Conservation (phyloP, 2,329 filamentous ascomycete species). For the Dendrostoma leiphaemia region DNA sequence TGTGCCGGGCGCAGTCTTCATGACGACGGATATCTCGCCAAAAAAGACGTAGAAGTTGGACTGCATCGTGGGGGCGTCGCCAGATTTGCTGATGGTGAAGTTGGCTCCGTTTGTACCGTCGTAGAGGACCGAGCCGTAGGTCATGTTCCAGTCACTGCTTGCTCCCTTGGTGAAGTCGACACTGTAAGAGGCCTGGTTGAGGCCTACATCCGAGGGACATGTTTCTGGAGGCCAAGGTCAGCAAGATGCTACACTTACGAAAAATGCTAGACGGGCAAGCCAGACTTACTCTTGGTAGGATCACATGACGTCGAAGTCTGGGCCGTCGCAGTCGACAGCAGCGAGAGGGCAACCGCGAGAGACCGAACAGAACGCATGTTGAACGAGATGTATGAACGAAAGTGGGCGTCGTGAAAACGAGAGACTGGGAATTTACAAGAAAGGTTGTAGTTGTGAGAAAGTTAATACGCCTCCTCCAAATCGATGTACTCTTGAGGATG, state of each 20-base stretch:
- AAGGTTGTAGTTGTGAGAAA: too few relatives aligned
- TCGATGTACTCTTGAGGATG: too few relatives aligned
- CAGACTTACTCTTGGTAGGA: slow-evolving; percentile 20
- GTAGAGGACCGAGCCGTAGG: slow-evolving; percentile 26
- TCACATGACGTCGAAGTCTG: slow-evolving; percentile 24
- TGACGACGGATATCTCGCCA: slow-evolving; percentile 66
- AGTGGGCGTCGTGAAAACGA: not conserved
- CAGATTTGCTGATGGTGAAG: slow-evolving; percentile 55
- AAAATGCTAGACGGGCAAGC: not conserved
- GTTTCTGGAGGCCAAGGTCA: not conserved
- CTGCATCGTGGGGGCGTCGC: slow-evolving; percentile 61
- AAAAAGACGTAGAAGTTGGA: slow-evolving; percentile 83
- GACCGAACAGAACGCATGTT: slow-evolving; percentile 9
- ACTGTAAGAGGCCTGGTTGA: slow-evolving; percentile 15
- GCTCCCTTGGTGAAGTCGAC: slow-evolving; percentile 65
- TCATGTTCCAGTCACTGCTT: slow-evolving; percentile 40
- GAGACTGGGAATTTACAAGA: not conserved
- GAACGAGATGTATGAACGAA: not conserved
- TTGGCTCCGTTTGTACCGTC: slow-evolving; percentile 27
- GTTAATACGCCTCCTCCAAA: too few relatives aligned
- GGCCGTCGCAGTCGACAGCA: slow-evolving; percentile 11
- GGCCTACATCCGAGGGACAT: slow-evolving; percentile 19
- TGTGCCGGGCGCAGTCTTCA: slow-evolving; percentile 69
- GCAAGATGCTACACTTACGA: not conserved
- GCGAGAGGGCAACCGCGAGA: slow-evolving; percentile 5